phyloP scores from a whole-genome alignment of 2,329 filamentous ascomycete genomes.

The Hawksworthiomyces lignivorus region DNA sequence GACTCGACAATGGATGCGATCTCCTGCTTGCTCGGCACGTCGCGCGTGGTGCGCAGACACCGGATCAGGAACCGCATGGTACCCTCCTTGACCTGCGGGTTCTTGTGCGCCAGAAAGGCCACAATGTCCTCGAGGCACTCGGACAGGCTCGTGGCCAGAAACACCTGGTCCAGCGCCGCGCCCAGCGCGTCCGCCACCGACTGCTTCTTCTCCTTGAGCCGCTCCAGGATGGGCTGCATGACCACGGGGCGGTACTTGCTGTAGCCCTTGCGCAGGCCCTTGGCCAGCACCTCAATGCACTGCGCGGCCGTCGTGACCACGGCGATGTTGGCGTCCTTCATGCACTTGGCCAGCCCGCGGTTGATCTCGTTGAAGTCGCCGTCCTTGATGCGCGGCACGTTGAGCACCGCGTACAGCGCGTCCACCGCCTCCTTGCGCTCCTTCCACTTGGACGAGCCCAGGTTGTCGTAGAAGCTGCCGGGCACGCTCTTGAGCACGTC shows the following conservation, averaged over 20 bases:
- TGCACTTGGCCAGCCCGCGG: constrained; percentile 79
- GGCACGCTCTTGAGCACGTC: constrained; percentile 79
- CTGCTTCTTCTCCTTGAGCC: constrained; percentile 94
- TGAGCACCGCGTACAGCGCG: constrained; percentile 64
- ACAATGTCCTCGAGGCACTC: constrained; percentile 90
- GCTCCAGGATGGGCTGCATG: constrained; percentile 86
- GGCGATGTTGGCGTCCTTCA: constrained; percentile 97
- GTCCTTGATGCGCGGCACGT: constrained; percentile 87
- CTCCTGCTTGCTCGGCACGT: constrained; percentile 78
- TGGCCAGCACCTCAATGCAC: constrained; percentile 82
- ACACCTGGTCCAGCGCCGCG: constrained; percentile 68
- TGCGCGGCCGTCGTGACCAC: constrained; percentile 91
- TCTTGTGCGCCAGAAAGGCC: constrained; percentile 83
- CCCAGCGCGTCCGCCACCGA: constrained; percentile 81
- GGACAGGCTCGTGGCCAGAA: constrained; percentile 58
- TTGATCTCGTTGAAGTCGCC: constrained; percentile 80
- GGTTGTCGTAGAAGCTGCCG: constrained; percentile 70
- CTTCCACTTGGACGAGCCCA: constrained; percentile 95
- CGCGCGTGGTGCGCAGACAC: constrained; percentile 72
- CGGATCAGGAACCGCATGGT: constrained; percentile 90
- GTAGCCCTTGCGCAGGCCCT: constrained; percentile 72
- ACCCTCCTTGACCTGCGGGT: constrained; percentile 94
- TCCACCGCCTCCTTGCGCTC: constrained; percentile 93
- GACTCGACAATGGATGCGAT: constrained; percentile 79
- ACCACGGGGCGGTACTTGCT: constrained; percentile 72